A percentile compares a stretch with the other conserved stretches of the same genome.
Conservation (phyloP, 129 eudicot genomes). For the carrot (Daucus carota) region DNA sequence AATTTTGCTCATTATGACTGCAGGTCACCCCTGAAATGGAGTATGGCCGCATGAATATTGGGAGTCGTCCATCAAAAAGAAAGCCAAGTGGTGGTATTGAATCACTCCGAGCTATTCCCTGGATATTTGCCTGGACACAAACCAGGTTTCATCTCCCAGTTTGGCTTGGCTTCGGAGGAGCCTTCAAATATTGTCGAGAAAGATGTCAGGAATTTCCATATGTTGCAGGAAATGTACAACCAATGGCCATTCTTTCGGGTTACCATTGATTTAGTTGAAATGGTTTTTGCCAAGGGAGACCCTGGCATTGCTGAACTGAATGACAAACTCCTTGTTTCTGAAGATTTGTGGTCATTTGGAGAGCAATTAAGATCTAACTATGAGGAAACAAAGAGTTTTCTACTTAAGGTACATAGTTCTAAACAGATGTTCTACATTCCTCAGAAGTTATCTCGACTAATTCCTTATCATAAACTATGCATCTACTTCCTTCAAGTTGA, state of each 20-base stretch:
- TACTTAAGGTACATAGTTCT: slow-evolving; percentile 52
- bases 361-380: slow-evolving; percentile 60
- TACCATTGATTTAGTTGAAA: slow-evolving; percentile 89
- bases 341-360: slow-evolving; percentile 81
- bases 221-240: slow-evolving; percentile 92
- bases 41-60: slow-evolving; percentile 97
- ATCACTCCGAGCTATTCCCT: slow-evolving; percentile 95
- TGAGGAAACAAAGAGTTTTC: slow-evolving; percentile 66
- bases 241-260: slow-evolving; percentile 97
- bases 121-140: slow-evolving; percentile 99
- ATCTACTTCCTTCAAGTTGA: slow-evolving; percentile 8
- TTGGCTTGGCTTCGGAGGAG: slow-evolving; percentile 98
- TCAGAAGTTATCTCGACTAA: background rate
- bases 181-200: slow-evolving; percentile 70
- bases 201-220: slow-evolving; percentile 55
- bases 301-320: slow-evolving; percentile 84
- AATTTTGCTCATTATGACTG: background rate
- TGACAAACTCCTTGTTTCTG: slow-evolving; percentile 86
- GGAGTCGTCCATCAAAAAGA: slow-evolving; percentile 94
- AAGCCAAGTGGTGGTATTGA: slow-evolving; percentile 99
- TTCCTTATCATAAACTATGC: background rate
- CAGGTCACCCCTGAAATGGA: slow-evolving; percentile 96
- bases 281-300: slow-evolving; percentile 99
- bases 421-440: background rate
- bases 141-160: slow-evolving; percentile 98